Evolutionary conservation across 2,329 filamentous ascomycete species (phyloP).

Genomic region (Pseudocercospora crystallina): DNA sequence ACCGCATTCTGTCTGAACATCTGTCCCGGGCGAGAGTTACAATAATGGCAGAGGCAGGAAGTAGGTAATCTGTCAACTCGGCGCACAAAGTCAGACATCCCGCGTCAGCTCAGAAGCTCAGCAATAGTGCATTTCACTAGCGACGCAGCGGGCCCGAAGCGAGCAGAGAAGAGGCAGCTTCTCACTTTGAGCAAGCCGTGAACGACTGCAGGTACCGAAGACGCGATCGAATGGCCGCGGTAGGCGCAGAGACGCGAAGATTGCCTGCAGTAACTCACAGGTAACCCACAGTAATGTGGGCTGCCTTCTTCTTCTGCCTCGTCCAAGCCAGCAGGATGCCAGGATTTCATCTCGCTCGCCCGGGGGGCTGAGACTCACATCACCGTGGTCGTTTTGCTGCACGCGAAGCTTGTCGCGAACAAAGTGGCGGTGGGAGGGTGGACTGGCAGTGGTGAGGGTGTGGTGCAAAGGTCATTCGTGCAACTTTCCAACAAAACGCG

Average conservation of each 20-base stretch:
- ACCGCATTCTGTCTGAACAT: not conserved
- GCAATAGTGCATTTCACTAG: too few relatives aligned
- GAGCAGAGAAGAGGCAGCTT: too few relatives aligned
- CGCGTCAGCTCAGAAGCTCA: not conserved
- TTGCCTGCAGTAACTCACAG: too few relatives aligned
- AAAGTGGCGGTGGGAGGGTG: too few relatives aligned
- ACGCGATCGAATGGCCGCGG: not conserved
- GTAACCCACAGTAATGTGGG: not conserved
- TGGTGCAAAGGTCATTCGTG: not conserved
- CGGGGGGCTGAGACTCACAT: not conserved
- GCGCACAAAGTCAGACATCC: conserved; percentile 7
- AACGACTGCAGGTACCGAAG: conserved; percentile 11
- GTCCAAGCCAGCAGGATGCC: not conserved
- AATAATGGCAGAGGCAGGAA: not conserved
- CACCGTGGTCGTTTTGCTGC: too few relatives aligned
- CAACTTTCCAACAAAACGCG: too few relatives aligned
- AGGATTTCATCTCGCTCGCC: not conserved
- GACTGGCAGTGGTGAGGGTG: not conserved
- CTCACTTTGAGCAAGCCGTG: too few relatives aligned
- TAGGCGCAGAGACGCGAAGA: not conserved
- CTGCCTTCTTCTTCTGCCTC: not conserved
- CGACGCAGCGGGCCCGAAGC: too few relatives aligned
- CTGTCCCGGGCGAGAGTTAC: not conserved
- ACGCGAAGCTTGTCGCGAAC: conserved; percentile 1
- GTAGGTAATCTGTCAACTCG: not conserved